These are phyloP conservation scores for Eragrostis nindensis DNA, from an alignment of 176 grass and related monocot species.

Conservation along the genomic window DNA sequence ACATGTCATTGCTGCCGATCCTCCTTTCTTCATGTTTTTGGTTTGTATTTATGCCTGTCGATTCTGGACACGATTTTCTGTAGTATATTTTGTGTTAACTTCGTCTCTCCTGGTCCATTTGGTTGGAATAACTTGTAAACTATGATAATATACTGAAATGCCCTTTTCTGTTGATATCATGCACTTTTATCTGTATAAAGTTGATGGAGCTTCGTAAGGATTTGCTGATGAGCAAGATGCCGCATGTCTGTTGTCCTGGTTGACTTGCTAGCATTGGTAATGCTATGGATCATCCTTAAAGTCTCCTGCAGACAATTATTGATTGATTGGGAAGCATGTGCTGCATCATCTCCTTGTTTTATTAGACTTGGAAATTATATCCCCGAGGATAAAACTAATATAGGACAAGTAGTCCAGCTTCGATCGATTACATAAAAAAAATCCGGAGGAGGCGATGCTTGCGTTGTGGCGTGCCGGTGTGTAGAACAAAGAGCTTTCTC, in stretches of 20 bases:
- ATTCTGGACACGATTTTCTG: not conserved
- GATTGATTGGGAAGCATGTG: not conserved
- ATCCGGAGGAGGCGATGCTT: not conserved
- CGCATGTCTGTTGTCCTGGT: not conserved
- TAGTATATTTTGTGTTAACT: not conserved
- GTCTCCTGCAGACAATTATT: not conserved
- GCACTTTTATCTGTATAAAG: not conserved
- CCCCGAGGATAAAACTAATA: not conserved
- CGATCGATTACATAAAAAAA: conserved; percentile 1
- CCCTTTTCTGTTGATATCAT: not conserved
- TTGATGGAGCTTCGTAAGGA: not conserved
- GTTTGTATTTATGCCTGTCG: not conserved
- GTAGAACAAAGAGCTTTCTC: not conserved
- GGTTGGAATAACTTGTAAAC: not conserved
- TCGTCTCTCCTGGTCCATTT: not conserved
- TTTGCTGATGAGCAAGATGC: not conserved
- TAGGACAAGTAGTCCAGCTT: not conserved
- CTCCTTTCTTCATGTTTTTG: not conserved
- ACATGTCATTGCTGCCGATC: not conserved
- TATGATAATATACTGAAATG: not conserved
- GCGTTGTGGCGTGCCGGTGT: conserved; percentile 18
- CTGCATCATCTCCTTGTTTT: conserved; percentile 11
- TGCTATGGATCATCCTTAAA: conserved; percentile 7
- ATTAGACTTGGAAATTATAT: conserved; percentile 8
- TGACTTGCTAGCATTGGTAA: conserved; percentile 35